Base-by-base conservation (phyloP, 192 early-diverging fungal genomes). In the Lobosporangium transversale region DNA sequence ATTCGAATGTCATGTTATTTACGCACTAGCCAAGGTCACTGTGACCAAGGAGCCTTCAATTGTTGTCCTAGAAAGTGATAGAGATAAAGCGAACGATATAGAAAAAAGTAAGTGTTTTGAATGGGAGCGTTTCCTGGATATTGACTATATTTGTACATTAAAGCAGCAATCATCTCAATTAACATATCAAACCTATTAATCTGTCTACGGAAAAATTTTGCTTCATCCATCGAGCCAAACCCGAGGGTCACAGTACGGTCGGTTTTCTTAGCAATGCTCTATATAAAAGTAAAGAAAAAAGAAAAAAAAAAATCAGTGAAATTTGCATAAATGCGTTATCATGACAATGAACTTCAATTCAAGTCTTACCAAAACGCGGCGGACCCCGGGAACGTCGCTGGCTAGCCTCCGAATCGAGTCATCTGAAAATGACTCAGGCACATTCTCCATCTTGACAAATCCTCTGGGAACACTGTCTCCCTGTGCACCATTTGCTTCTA, bases 151-250 rank as follows among this genome's bases (percentile, higher is more conserved):
- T 58, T 35, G 21, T 18, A 37, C 54, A 3, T 21, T 3, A 35
- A 53, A 63, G 21, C 8, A 61, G 48, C n/a, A n/a, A n/a, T n/a
- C n/a, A n/a, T n/a, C n/a, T n/a, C n/a, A n/a, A n/a, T n/a, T n/a
- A n/a, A n/a, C n/a, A 15, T 6, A 44, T n/a, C 73, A 36, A 67
- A 76, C 73, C 73, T 76, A 76, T 76, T 76, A 52, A 76, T 76
- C 57, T 76, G 73, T 76, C 73, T 76, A 76, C 73, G 73, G 59
- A 76, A 76, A 31, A 76, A 76, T 31, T 76, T 76, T 26, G 73
- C 73, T 57, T 76, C 73, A 2, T 76, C 73, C 11, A 67, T 43
- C 7, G 73, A 67, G 7, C 48, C 73, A 62, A 76, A 76, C 11
- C 73, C 65, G 15, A 76, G 65, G 18, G 45, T 51, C 15, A 76